Percentiles rank a stretch among this genome's conserved stretches.
Evolutionary conservation across 148 eudicot species (phyloP).

Genomic region (Amaranthus palmeri): DNA sequence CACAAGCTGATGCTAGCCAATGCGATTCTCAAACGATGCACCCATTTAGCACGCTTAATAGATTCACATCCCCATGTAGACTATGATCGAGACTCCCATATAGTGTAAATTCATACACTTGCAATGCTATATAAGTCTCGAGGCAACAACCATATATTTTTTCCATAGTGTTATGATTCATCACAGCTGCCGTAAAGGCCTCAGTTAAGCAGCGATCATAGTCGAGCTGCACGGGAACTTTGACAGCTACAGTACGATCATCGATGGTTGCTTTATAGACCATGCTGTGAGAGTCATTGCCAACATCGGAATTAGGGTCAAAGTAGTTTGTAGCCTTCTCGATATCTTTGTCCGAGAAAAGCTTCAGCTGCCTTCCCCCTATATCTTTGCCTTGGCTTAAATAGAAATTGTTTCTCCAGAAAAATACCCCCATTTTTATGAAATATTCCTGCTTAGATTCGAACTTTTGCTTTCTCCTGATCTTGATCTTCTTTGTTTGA

Average conservation of each 20-base stretch:
- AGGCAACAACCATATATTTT: slow-evolving; percentile 34
- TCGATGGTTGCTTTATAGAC: slow-evolving; percentile 27
- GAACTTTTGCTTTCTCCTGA: not conserved
- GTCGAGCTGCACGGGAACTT: not conserved
- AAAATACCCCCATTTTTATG: slow-evolving; percentile 29
- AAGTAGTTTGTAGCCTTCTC: slow-evolving; percentile 19
- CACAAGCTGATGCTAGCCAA: slow-evolving; percentile 19
- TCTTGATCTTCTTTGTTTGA: slow-evolving; percentile 4
- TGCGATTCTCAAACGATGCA: slow-evolving; percentile 24
- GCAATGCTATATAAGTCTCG: slow-evolving; percentile 26
- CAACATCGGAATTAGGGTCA: slow-evolving; percentile 18
- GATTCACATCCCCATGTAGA: slow-evolving; percentile 21
- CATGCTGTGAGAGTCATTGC: not conserved
- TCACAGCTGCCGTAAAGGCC: slow-evolving; percentile 18
- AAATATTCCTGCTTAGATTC: slow-evolving; percentile 24
- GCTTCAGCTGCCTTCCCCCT: slow-evolving; percentile 13
- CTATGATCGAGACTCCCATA: slow-evolving; percentile 13
- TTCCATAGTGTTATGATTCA: slow-evolving; percentile 22
- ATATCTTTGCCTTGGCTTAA: slow-evolving; percentile 17
- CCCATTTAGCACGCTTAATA: slow-evolving; percentile 16
- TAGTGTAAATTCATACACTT: slow-evolving; percentile 19
- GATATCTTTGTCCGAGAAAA: slow-evolving; percentile 19
- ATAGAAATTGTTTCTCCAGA: slow-evolving; percentile 22
- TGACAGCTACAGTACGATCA: slow-evolving; percentile 17
- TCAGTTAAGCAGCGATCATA: slow-evolving; percentile 19